Evolutionary conservation across 2,329 filamentous ascomycete genomes (phyloP).

Genomic region (Arachnopeziza araneosa): DNA sequence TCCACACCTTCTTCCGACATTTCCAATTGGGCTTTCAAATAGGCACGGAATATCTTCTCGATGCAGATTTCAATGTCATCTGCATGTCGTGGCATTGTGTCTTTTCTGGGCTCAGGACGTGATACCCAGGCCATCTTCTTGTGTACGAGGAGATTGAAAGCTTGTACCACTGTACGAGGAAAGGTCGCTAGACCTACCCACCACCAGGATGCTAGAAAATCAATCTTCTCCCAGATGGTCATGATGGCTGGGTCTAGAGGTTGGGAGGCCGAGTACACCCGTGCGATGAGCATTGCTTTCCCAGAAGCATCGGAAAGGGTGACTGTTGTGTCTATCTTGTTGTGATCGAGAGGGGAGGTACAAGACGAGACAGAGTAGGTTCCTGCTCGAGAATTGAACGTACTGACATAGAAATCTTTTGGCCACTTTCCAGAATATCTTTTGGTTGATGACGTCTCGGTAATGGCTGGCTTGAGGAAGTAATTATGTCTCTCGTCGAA

Average conservation of each 20-base stretch:
- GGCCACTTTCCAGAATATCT: constrained; percentile 48
- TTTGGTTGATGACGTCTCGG: constrained; percentile 1
- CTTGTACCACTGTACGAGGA: constrained; percentile 59
- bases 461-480: constrained; percentile 43
- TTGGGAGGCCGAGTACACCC: constrained; percentile 47
- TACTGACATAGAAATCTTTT: constrained; percentile 74
- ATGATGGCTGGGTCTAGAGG: constrained; percentile 46
- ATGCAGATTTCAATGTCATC: constrained; percentile 43
- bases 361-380: constrained; percentile 45
- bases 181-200: constrained; percentile 64
- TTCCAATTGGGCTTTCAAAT: constrained; percentile 45
- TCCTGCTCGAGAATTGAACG: constrained; percentile 61
- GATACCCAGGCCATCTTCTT: constrained; percentile 58
- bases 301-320: constrained; percentile 53
- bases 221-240: constrained; percentile 35
- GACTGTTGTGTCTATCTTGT: constrained; percentile 52
- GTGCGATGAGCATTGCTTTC: constrained; percentile 55
- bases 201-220: constrained; percentile 53
- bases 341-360: constrained; percentile 33
- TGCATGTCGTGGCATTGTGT: constrained; percentile 49
- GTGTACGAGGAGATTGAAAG: constrained; percentile 49
- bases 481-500: constrained; percentile 69
- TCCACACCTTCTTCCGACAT: constrained; percentile 38
- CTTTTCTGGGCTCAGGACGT: constrained; percentile 54
- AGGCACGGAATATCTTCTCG: constrained; percentile 43